Percentiles rank a stretch among this genome's conserved stretches.
Conservation (phyloP, 2,329 filamentous ascomycete genomes). For the Cytospora paraplurivora region DNA sequence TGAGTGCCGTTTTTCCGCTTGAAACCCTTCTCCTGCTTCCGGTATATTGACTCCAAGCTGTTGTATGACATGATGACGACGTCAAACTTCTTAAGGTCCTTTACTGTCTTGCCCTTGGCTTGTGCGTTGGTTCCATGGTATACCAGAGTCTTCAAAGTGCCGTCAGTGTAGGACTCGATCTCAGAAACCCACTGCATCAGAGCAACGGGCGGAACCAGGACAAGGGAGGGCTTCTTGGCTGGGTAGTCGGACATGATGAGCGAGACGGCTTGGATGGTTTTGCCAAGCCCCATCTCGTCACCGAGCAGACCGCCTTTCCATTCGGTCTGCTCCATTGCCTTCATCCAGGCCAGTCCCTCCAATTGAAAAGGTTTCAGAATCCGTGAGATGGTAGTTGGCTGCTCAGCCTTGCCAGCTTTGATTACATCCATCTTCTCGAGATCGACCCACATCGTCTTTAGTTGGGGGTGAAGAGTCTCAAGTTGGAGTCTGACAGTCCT, state of each 20-base stretch:
- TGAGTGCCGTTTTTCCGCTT: slow-evolving; percentile 76
- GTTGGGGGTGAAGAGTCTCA: slow-evolving; percentile 73
- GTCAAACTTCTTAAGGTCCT: slow-evolving; percentile 79
- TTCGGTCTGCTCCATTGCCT: slow-evolving; percentile 77
- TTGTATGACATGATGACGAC: slow-evolving; percentile 98
- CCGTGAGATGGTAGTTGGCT: slow-evolving; percentile 77
- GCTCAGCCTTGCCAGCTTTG: slow-evolving; percentile 61
- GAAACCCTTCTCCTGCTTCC: slow-evolving; percentile 91
- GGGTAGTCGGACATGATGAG: slow-evolving; percentile 98
- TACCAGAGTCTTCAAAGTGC: slow-evolving; percentile 85
- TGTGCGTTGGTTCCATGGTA: slow-evolving; percentile 87
- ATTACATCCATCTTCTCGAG: slow-evolving; percentile 70
- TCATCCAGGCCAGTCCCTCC: slow-evolving; percentile 94
- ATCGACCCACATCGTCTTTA: slow-evolving; percentile 83
- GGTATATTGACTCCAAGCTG: slow-evolving; percentile 85
- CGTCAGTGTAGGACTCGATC: slow-evolving; percentile 80
- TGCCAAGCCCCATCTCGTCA: slow-evolving; percentile 98
- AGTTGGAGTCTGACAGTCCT: slow-evolving; percentile 65
- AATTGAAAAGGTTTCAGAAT: slow-evolving; percentile 91
- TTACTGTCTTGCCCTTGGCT: slow-evolving; percentile 73
- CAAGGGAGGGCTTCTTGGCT: slow-evolving; percentile 77
- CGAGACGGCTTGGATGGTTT: slow-evolving; percentile 97
- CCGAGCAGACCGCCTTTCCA: slow-evolving; percentile 91
- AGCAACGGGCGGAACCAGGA: slow-evolving; percentile 89
- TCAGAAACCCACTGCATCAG: slow-evolving; percentile 93